Percentiles rank a stretch among this genome's conserved stretches.
phyloP scores from a whole-genome alignment of 2,329 filamentous ascomycete genomes.

The Phoma herbarum region DNA sequence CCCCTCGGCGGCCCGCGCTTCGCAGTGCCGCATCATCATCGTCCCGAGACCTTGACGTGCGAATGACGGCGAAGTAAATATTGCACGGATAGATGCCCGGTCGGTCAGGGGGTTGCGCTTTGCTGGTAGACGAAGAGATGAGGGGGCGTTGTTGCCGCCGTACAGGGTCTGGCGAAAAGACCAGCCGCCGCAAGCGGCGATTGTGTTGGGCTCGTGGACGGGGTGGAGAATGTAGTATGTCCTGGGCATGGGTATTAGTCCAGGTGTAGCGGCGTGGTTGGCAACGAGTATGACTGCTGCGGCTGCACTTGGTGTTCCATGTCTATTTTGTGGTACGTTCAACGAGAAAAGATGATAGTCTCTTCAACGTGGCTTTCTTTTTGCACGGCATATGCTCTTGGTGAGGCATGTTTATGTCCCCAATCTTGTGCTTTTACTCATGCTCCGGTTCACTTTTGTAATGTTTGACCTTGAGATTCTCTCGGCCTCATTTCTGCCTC shows the following conservation, averaged over 20 bases:
- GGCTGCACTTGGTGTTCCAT: no score
- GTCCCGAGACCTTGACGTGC: conserved; percentile 45
- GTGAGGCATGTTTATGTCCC: no score
- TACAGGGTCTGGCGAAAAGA: conserved; percentile 48
- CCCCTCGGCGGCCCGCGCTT: conserved; percentile 36
- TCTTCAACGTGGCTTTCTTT: no score
- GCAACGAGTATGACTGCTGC: no score
- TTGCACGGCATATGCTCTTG: no score
- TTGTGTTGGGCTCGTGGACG: conserved; percentile 24
- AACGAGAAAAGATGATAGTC: no score
- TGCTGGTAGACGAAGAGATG: conserved; percentile 41
- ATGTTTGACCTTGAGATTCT: no score
- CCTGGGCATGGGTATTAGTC: conserved; percentile 14
- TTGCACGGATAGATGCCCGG: conserved; percentile 47
- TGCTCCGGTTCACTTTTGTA: no score
- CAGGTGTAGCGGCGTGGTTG: no score
- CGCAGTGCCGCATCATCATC: conserved; percentile 52
- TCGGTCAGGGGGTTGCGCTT: conserved; percentile 40
- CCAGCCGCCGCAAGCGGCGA: conserved; percentile 50
- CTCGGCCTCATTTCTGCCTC: background rate
- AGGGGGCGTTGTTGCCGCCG: conserved; percentile 45
- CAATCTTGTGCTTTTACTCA: no score
- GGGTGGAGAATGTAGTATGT: conserved; percentile 50
- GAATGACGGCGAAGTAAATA: conserved; percentile 46
- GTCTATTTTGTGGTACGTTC: no score